Evolutionary conservation across 352 stramenopile genomes (phyloP).

Genomic region (Pythium insidiosum): DNA sequence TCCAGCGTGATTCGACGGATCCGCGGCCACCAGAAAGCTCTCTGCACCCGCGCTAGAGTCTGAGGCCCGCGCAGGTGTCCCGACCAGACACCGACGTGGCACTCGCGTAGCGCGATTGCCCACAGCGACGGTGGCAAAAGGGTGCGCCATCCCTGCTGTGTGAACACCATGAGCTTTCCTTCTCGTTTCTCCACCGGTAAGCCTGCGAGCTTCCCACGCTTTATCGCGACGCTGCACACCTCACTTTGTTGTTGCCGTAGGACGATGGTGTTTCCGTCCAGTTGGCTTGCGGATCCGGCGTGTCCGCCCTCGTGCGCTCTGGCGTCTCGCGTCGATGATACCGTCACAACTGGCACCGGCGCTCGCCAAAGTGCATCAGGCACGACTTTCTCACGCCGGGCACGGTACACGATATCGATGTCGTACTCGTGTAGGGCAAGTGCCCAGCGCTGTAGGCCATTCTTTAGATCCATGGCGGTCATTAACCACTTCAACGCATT

Average conservation of each 20-base stretch:
- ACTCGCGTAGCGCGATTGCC: conserved; percentile 1
- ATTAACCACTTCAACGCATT: conserved; percentile 15
- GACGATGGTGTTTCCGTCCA: conserved; percentile 3
- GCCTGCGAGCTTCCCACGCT: not conserved
- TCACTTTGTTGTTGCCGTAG: not conserved
- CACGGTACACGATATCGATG: conserved; percentile 8
- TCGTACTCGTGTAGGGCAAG: conserved; percentile 16
- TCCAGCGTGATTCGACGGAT: not conserved
- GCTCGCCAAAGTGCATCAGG: conserved; percentile 14
- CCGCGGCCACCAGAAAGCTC: conserved; percentile 10
- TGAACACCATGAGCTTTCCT: not conserved
- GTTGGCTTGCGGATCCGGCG: not conserved
- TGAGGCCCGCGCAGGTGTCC: conserved; percentile 5
- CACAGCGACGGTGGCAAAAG: conserved; percentile 8
- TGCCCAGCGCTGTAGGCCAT: conserved; percentile 9
- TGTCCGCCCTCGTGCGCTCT: not conserved
- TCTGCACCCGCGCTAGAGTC: conserved; percentile 1
- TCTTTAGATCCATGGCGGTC: conserved; percentile 1
- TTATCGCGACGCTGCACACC: conserved; percentile 1
- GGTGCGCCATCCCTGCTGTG: not conserved
- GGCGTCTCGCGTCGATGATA: too few species aligned
- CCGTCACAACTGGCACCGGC: conserved; percentile 1
- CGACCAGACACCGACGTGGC: conserved; percentile 12
- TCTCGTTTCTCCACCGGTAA: not conserved
- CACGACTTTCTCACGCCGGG: conserved; percentile 8